These are phyloP conservation scores for Populus deltoides DNA, from an alignment of 345 rosid species.

Conservation along the genomic window DNA sequence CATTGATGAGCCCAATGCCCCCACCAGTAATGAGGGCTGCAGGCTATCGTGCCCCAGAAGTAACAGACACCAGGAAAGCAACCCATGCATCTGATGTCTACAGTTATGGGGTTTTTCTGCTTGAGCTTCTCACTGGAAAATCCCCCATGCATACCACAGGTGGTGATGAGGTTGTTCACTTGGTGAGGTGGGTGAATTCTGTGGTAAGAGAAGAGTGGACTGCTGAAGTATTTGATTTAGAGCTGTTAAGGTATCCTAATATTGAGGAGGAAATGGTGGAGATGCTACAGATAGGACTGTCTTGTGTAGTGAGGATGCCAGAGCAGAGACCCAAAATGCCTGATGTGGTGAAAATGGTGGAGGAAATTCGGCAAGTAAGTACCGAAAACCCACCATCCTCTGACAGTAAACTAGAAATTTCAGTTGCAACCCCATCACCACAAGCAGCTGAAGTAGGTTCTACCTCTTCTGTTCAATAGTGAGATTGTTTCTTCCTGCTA, in stretches of 20 bases:
- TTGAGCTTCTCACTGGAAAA: slow-evolving; percentile 36
- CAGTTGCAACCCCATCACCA: slow-evolving; percentile 16
- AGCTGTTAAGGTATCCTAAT: slow-evolving; percentile 28
- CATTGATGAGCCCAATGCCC: slow-evolving; percentile 25
- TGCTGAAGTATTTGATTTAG: slow-evolving; percentile 35
- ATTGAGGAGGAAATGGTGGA: slow-evolving; percentile 41
- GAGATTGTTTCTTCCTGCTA: not conserved
- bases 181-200: slow-evolving; percentile 37
- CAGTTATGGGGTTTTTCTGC: slow-evolving; percentile 31
- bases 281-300: slow-evolving; percentile 32
- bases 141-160: slow-evolving; percentile 18
- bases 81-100: slow-evolving; percentile 32
- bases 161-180: slow-evolving; percentile 23
- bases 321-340: slow-evolving; percentile 30
- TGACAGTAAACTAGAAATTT: slow-evolving; percentile 2
- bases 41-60: slow-evolving; percentile 32
- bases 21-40: slow-evolving; percentile 18
- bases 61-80: slow-evolving; percentile 28
- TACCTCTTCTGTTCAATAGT: slow-evolving; percentile 7
- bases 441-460: slow-evolving; percentile 9
- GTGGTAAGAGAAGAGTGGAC: slow-evolving; percentile 41
- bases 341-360: slow-evolving; percentile 29
- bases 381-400: slow-evolving; percentile 6
- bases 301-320: slow-evolving; percentile 27
- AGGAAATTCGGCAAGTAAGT: slow-evolving; percentile 15